Conservation (phyloP, 2,329 filamentous ascomycete genomes). For the Penicillium palitans region DNA sequence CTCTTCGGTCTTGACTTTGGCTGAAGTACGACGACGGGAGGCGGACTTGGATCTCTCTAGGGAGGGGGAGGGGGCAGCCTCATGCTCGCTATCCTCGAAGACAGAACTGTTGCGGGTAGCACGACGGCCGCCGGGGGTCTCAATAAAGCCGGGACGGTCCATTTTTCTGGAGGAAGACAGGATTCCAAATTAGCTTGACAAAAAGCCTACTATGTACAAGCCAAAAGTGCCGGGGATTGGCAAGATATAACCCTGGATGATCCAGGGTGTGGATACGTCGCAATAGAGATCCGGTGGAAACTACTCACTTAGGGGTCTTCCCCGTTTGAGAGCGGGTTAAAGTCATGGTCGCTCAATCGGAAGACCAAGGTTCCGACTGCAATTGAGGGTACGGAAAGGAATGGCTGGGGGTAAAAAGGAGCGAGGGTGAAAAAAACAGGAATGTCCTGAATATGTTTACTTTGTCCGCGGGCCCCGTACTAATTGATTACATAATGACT, state of each 20-base stretch:
- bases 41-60: slow-evolving; percentile 27
- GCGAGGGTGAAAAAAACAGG: slow-evolving; percentile 11
- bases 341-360: slow-evolving; percentile 40
- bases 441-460: slow-evolving; percentile 24
- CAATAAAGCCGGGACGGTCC: slow-evolving; percentile 53
- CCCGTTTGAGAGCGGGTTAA: slow-evolving; percentile 54
- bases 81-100: slow-evolving; percentile 35
- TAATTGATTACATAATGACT: slow-evolving; percentile 8
- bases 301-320: slow-evolving; percentile 52
- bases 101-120: slow-evolving; percentile 46
- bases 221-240: not conserved
- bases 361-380: slow-evolving; percentile 19
- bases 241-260: slow-evolving; percentile 14
- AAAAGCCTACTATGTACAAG: not conserved
- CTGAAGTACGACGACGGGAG: slow-evolving; percentile 34
- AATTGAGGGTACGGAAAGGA: slow-evolving; percentile 8
- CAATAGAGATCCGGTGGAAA: slow-evolving; percentile 17
- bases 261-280: slow-evolving; percentile 17
- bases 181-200: slow-evolving; percentile 13
- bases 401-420: slow-evolving; percentile 5
- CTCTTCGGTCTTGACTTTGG: slow-evolving; percentile 32
- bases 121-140: slow-evolving; percentile 52
- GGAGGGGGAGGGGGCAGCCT: slow-evolving; percentile 29
- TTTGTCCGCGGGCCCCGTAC: not conserved
- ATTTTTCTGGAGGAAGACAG: slow-evolving; percentile 47